Evolutionary conservation across 73 alveolate species (phyloP), one percentile per base, ranked within the genome.

Genomic region (Paramecium primaurelia): DNA sequence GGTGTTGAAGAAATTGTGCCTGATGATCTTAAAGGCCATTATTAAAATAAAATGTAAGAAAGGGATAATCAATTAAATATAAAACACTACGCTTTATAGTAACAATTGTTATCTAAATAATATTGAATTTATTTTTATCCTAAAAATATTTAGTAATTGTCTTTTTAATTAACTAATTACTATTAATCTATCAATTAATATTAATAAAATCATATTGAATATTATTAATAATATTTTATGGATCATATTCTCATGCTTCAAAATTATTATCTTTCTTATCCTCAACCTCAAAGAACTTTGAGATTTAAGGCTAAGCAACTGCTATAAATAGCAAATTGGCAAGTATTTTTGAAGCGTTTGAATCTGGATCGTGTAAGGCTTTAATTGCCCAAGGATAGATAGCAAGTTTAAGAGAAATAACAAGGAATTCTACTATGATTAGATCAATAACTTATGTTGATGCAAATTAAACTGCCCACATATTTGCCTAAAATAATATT

Each of bases 1-100:
- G 88, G 88, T 4, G 88, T 75, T 6, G 88, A 75, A 75, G 88
- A 37, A 0, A 40, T 75, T 0, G 88, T 75, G 2, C 88, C 88
- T 16, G 59, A 22, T 30, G 88, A 75, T 32, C 49, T 75, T 22
- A 75, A 10, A 37, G 38, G 68, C 9, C 60, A 75, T 37, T 75
- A 34, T n/a, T 37, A 34, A 37, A 37, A 75, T 22, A 75, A 75
- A 37, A 16, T 75, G 18, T 36, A 30, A 14, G 88, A 75, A 10
- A 75, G 60, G 5, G 88, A 75, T 40, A 34, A 75, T 34, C 26
- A 75, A 37, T 37, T 37, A 34, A 75, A 75, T 40, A 75, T 75
- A 2, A 75, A 75, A 37, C 88, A 75, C 49, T 75, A 75, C 22
- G 88, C 88, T 16, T 37, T 75, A 16, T 36, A 75, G 36, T 40